Percentiles rank a stretch among this genome's conserved stretches.
These are phyloP conservation scores for Fusarium sarcochroum DNA, from an alignment of 2,329 filamentous ascomycete genomes.

Conservation along the genomic window DNA sequence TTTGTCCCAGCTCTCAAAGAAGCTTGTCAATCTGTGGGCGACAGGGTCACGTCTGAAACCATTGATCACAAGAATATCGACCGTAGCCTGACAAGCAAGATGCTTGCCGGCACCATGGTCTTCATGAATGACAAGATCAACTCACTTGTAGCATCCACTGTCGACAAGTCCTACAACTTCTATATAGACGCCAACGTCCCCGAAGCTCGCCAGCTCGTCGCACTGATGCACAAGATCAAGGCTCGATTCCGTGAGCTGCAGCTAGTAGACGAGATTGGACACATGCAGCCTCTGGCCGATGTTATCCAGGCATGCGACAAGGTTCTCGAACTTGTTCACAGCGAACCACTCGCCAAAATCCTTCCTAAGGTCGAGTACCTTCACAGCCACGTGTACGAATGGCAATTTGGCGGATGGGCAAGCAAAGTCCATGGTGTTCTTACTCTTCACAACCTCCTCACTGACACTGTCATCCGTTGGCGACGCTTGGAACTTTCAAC, in stretches of 20 bases:
- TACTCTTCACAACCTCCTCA: slow-evolving; percentile 81
- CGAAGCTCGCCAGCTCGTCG: slow-evolving; percentile 81
- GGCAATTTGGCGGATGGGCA: slow-evolving; percentile 89
- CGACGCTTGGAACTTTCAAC: slow-evolving; percentile 90
- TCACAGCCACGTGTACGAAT: slow-evolving; percentile 88
- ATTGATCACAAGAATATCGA: slow-evolving; percentile 49
- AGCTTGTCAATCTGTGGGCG: slow-evolving; percentile 61
- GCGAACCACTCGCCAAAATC: slow-evolving; percentile 87
- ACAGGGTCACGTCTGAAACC: slow-evolving; percentile 52
- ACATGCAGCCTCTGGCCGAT: slow-evolving; percentile 83
- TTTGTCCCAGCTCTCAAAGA: slow-evolving; percentile 59
- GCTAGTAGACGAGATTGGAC: slow-evolving; percentile 73
- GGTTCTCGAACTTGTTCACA: slow-evolving; percentile 80
- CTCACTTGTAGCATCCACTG: slow-evolving; percentile 55
- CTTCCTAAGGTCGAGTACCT: slow-evolving; percentile 90
- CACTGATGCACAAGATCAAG: slow-evolving; percentile 77
- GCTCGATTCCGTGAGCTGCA: slow-evolving; percentile 80
- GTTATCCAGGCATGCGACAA: slow-evolving; percentile 82
- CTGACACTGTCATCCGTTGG: slow-evolving; percentile 88
- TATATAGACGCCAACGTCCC: slow-evolving; percentile 85
- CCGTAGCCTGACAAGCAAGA: slow-evolving; percentile 61
- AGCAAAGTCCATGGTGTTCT: slow-evolving; percentile 82
- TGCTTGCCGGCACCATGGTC: slow-evolving; percentile 77
- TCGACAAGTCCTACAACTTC: slow-evolving; percentile 79
- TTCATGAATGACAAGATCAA: slow-evolving; percentile 73